A percentile compares a stretch with the other conserved stretches of the same genome.
These are phyloP conservation scores for Xylaria sp. DNA, from an alignment of 2,329 filamentous ascomycete genomes.

Conservation along the genomic window DNA sequence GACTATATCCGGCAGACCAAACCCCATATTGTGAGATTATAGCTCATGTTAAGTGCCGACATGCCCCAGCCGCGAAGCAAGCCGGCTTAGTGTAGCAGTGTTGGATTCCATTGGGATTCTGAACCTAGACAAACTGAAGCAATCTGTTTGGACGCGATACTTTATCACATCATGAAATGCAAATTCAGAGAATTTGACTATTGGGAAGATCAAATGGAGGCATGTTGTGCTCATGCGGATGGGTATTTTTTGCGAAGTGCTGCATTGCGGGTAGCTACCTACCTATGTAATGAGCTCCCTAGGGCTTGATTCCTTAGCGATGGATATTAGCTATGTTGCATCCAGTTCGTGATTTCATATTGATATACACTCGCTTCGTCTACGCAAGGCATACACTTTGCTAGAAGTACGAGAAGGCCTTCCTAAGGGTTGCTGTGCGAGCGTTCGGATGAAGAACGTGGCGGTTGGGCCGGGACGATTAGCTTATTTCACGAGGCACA, in stretches of 20 bases:
- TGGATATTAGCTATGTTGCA: background rate
- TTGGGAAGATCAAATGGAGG: background rate
- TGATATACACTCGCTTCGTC: too few relatives aligned
- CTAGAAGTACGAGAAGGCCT: too few relatives aligned
- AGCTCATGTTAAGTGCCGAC: background rate
- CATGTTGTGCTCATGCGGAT: background rate
- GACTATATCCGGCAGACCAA: background rate
- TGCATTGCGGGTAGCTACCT: background rate
- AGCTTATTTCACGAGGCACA: background rate
- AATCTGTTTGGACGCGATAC: background rate
- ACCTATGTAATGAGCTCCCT: background rate
- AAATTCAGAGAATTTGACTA: background rate
- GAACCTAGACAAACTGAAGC: background rate
- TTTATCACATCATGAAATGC: background rate
- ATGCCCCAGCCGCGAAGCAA: background rate
- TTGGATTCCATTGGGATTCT: background rate
- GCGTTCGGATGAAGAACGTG: background rate
- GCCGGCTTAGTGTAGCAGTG: background rate
- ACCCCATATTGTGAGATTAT: conserved; percentile 9
- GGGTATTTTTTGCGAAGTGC: background rate
- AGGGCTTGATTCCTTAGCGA: background rate
- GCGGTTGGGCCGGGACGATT: background rate
- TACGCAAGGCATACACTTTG: too few relatives aligned
- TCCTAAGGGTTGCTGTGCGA: background rate
- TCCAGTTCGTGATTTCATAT: background rate